Conservation (phyloP, 306 rosid genomes). For the Quercus gilva region DNA sequence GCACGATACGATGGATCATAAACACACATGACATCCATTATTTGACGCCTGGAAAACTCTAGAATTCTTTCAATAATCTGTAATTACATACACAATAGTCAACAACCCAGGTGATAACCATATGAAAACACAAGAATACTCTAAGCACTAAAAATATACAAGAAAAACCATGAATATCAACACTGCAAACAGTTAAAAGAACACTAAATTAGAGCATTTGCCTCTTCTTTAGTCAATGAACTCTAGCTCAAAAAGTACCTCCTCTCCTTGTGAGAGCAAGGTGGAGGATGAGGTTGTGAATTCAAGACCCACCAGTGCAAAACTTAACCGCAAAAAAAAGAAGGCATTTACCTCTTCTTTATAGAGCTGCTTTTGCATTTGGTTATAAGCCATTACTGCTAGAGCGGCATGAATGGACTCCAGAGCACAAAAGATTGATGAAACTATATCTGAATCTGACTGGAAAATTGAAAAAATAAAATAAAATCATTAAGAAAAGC, state of each 20-base stretch:
- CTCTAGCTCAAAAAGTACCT: too few relatives aligned
- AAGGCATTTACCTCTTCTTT: constrained; percentile 74
- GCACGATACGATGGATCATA: constrained; percentile 92
- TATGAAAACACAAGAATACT: not conserved
- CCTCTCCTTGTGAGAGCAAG: too few relatives aligned
- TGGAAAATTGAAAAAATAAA: constrained; percentile 38
- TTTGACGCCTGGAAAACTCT: constrained; percentile 89
- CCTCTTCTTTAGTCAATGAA: constrained; percentile 72
- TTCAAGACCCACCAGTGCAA: too few relatives aligned
- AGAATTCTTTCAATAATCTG: constrained; percentile 96
- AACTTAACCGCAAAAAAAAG: too few relatives aligned
- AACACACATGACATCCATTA: constrained; percentile 93
- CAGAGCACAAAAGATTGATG: constrained; percentile 69
- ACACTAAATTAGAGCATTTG: not conserved
- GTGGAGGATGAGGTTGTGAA: too few relatives aligned
- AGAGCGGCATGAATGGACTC: constrained; percentile 97
- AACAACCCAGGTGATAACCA: constrained; percentile 9
- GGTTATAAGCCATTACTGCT: constrained; percentile 74
- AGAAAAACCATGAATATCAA: not conserved
- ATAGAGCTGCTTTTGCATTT: constrained; percentile 93
- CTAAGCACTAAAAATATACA: not conserved
- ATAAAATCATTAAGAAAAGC: not conserved
- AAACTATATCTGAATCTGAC: constrained; percentile 77
- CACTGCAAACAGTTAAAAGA: not conserved
- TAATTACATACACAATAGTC: constrained; percentile 14